These are phyloP conservation scores for Lentinula sp. DNA, from an alignment of 768 basidiomycete genomes.

Conservation along the genomic window DNA sequence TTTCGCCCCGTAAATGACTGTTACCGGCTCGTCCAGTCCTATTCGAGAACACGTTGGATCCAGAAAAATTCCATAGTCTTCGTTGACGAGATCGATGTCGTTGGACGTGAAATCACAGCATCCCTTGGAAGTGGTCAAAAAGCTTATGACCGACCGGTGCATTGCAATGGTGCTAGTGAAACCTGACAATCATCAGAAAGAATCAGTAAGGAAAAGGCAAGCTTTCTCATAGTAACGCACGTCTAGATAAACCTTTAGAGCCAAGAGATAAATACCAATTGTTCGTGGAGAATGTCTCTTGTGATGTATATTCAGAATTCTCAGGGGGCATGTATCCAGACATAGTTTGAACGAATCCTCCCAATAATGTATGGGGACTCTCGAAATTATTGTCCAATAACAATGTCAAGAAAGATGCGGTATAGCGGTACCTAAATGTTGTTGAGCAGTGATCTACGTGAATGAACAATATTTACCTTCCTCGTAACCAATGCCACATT, in stretches of 20 bases:
- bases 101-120: neutral
- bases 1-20: neutral
- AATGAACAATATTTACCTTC: conserved; percentile 2
- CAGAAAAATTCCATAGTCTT: neutral
- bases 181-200: too few relatives aligned
- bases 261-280: neutral
- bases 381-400: neutral
- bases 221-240: neutral
- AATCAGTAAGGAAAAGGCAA: too few relatives aligned
- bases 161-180: neutral
- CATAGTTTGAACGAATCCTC: neutral
- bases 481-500: conserved; percentile 11
- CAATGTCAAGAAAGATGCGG: neutral
- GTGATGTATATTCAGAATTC: neutral
- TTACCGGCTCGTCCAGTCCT: neutral
- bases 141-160: neutral
- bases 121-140: neutral
- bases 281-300: neutral
- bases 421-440: neutral
- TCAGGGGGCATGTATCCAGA: neutral
- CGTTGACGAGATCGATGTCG: neutral
- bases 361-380: neutral
- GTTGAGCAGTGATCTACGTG: neutral
- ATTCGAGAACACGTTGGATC: neutral
- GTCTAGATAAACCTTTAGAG: neutral